Percentiles rank a stretch among this genome's conserved stretches.
phyloP scores from a whole-genome alignment of 768 basidiomycete genomes.

The Asterophora parasitica region DNA sequence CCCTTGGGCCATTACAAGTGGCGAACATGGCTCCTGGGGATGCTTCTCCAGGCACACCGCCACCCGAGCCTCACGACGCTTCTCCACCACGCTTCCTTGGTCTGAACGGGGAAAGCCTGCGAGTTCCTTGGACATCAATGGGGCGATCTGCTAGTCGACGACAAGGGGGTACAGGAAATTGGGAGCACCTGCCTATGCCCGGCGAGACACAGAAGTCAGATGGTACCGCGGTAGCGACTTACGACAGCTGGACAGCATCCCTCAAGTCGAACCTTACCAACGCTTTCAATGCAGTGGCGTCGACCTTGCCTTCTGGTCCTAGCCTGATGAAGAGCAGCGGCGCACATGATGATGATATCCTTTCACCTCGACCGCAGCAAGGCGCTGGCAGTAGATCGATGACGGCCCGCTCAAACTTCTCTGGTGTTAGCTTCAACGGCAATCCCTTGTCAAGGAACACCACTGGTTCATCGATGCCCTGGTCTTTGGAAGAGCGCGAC shows the following conservation, averaged over 20 bases:
- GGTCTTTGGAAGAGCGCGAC: slow-evolving; percentile 36
- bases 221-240: slow-evolving; percentile 1
- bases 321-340: slow-evolving; percentile 6
- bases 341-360: slow-evolving; percentile 17
- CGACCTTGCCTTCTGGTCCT: slow-evolving; percentile 27
- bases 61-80: slow-evolving; percentile 19
- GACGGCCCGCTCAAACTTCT: slow-evolving; percentile 9
- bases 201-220: slow-evolving; percentile 14
- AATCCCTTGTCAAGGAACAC: slow-evolving; percentile 14
- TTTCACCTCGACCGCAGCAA: slow-evolving; percentile 21
- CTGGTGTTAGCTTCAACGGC: neutral
- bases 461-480: slow-evolving; percentile 23
- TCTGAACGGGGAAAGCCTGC: slow-evolving; percentile 25
- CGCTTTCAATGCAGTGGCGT: slow-evolving; percentile 46
- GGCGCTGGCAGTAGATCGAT: slow-evolving; percentile 13
- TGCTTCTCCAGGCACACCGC: slow-evolving; percentile 26
- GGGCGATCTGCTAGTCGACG: neutral
- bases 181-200: slow-evolving; percentile 24
- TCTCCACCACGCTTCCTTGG: slow-evolving; percentile 28
- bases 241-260: slow-evolving; percentile 37
- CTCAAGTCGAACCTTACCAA: slow-evolving; percentile 41
- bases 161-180: slow-evolving; percentile 1
- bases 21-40: slow-evolving; percentile 48
- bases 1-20: slow-evolving; percentile 43
- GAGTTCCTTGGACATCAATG: slow-evolving; percentile 25